These are phyloP conservation scores for Monosporascus sp. DNA, from an alignment of 2,329 filamentous ascomycete genomes.

Conservation along the genomic window DNA sequence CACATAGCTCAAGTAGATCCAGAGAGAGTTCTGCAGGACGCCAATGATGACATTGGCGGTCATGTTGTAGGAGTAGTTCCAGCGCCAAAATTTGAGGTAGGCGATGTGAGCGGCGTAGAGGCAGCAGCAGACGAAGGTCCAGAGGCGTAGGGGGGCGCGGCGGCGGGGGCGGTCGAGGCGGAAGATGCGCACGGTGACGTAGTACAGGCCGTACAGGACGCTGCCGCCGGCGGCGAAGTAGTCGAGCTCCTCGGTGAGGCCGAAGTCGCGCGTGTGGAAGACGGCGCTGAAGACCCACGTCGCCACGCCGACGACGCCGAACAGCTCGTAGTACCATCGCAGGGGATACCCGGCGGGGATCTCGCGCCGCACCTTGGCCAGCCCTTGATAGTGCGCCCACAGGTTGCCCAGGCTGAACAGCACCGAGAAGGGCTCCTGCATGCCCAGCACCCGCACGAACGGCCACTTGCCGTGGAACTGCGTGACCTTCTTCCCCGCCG, in stretches of 20 bases:
- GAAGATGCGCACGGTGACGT: conserved; percentile 75
- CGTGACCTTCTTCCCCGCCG: conserved; percentile 62
- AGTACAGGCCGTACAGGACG: conserved; percentile 88
- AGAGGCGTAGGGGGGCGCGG: conserved; percentile 57
- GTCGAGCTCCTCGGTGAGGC: conserved; percentile 84
- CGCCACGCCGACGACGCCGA: conserved; percentile 75
- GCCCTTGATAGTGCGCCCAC: conserved; percentile 74
- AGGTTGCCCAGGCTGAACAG: conserved; percentile 92
- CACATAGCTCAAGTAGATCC: conserved; percentile 76
- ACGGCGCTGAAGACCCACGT: conserved; percentile 87
- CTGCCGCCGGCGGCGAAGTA: conserved; percentile 91
- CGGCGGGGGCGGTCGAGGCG: conserved; percentile 60
- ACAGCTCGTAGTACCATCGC: conserved; percentile 71
- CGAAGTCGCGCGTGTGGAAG: conserved; percentile 88
- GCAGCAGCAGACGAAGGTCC: conserved; percentile 66
- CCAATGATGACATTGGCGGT: conserved; percentile 83
- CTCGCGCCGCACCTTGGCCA: conserved; percentile 61
- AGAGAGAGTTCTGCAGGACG: conserved; percentile 73
- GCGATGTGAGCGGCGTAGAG: conserved; percentile 73
- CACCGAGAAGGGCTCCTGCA: conserved; percentile 92
- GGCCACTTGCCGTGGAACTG: conserved; percentile 99
- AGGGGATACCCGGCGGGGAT: conserved; percentile 72
- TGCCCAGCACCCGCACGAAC: conserved; percentile 81
- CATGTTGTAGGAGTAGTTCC: conserved; percentile 99
- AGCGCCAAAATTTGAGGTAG: conserved; percentile 79